These are phyloP conservation scores for Bryum argenteum DNA, from an alignment of 225 moss, liverwort and hornwort species.

Conservation along the genomic window DNA sequence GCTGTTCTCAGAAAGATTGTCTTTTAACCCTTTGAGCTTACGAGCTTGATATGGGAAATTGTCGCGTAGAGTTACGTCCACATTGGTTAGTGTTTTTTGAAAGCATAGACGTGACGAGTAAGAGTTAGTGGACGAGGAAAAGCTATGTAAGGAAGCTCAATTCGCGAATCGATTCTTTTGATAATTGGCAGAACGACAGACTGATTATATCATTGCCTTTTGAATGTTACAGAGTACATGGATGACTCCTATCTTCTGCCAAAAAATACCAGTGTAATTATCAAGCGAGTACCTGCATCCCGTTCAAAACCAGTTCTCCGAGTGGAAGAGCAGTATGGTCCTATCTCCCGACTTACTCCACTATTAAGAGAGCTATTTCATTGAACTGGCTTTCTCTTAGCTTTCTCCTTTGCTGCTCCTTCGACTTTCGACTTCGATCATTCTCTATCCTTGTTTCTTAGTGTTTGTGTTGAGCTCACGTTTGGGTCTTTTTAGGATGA, in stretches of 20 bases:
- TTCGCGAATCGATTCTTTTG: background rate
- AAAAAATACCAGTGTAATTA: conserved; percentile 92
- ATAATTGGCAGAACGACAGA: background rate
- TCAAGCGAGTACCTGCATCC: conserved; percentile 87
- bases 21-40: no score
- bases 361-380: conserved; percentile 11
- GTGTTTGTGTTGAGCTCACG: background rate
- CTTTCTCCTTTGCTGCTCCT: conserved; percentile 16
- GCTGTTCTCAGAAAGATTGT: no score
- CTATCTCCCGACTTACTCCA: conserved; percentile 20
- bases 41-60: background rate
- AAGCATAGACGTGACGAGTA: background rate
- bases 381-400: conserved; percentile 20
- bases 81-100: background rate
- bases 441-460: conserved; percentile 23
- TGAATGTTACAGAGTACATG: conserved; percentile 66
- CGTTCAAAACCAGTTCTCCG: conserved; percentile 82
- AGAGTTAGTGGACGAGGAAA: background rate
- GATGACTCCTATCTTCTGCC: conserved; percentile 92
- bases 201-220: conserved; percentile 14
- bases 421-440: background rate
- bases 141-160: conserved; percentile 2
- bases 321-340: conserved; percentile 78
- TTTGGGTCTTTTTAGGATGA: conserved; percentile 3
- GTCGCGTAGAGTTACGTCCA: background rate